These are phyloP conservation scores for Rhododendron ovatum DNA, from an alignment of 148 eudicot genomes.

Conservation along the genomic window DNA sequence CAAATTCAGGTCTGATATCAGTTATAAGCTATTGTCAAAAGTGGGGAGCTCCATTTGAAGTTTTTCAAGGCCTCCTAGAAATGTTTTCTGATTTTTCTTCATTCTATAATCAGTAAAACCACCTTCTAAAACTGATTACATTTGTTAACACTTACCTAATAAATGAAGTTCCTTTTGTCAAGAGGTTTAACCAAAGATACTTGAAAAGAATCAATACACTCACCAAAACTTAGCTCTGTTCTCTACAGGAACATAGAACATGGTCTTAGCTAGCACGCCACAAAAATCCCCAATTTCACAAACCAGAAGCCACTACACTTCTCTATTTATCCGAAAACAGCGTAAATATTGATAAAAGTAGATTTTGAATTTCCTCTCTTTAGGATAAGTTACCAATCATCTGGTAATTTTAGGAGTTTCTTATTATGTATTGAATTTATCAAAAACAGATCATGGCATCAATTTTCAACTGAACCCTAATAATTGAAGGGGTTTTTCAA, in stretches of 20 bases:
- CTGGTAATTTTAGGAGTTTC: too few relatives aligned
- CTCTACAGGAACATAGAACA: slow-evolving; percentile 80
- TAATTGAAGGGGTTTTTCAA: too few relatives aligned
- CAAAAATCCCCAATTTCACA: too few relatives aligned
- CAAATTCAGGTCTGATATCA: background rate
- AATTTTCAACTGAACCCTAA: too few relatives aligned
- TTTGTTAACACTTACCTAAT: background rate
- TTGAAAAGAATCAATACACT: background rate
- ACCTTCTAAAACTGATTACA: background rate
- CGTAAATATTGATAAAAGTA: too few relatives aligned
- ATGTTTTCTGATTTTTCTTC: background rate
- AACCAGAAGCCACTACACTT: too few relatives aligned
- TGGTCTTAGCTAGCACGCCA: slow-evolving; percentile 33
- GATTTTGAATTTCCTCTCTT: too few relatives aligned
- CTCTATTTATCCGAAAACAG: too few relatives aligned
- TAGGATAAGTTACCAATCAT: too few relatives aligned
- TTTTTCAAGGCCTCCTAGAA: background rate
- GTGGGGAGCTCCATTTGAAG: background rate
- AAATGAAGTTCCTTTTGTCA: background rate
- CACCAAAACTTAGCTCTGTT: slow-evolving; percentile 86
- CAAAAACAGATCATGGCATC: too few relatives aligned
- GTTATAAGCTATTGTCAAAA: background rate
- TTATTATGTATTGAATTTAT: too few relatives aligned
- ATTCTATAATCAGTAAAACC: background rate
- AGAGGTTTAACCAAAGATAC: background rate